Percentiles rank a stretch among this genome's conserved stretches.
These are phyloP conservation scores for Arthrobotrys entomopaga DNA, from an alignment of 2,329 filamentous ascomycete species.

Conservation along the genomic window DNA sequence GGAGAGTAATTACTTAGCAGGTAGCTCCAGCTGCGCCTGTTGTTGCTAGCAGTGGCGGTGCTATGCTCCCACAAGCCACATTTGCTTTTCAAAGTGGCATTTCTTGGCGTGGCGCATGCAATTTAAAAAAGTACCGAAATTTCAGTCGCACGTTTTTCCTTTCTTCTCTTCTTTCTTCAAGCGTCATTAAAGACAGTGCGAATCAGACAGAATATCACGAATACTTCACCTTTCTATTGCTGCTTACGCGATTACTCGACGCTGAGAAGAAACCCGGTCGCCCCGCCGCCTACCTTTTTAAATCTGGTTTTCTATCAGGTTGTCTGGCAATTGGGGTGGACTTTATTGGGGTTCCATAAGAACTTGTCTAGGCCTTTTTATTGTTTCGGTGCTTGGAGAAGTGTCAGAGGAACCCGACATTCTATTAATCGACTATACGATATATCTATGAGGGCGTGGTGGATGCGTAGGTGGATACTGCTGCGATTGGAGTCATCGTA, in stretches of 20 bases:
- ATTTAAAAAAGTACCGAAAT: conserved; percentile 26
- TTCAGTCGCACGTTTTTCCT: conserved; percentile 22
- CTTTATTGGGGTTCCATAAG: conserved; percentile 54
- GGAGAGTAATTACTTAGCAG: conserved; percentile 21
- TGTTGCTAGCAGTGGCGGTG: conserved; percentile 1
- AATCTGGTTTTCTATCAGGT: conserved; percentile 55
- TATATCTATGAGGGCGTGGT: not conserved
- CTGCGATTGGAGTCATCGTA: not conserved
- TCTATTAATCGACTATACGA: not conserved
- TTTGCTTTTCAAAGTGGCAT: conserved; percentile 32
- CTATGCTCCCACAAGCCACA: not conserved
- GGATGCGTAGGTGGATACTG: not conserved
- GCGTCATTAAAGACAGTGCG: conserved; percentile 55
- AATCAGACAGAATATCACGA: conserved; percentile 39
- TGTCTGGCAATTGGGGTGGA: conserved; percentile 24
- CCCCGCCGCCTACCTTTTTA: conserved; percentile 22
- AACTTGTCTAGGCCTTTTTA: conserved; percentile 54
- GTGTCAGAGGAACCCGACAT: conserved; percentile 56
- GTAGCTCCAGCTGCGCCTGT: conserved; percentile 28
- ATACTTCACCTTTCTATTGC: conserved; percentile 30
- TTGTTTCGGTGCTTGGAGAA: conserved; percentile 51
- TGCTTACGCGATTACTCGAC: conserved; percentile 54
- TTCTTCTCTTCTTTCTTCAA: conserved; percentile 40
- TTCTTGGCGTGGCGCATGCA: conserved; percentile 35
- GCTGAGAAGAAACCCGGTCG: conserved; percentile 53